Conservation (phyloP, 257 asterid genomes). For the Cynanchum wilfordii region DNA sequence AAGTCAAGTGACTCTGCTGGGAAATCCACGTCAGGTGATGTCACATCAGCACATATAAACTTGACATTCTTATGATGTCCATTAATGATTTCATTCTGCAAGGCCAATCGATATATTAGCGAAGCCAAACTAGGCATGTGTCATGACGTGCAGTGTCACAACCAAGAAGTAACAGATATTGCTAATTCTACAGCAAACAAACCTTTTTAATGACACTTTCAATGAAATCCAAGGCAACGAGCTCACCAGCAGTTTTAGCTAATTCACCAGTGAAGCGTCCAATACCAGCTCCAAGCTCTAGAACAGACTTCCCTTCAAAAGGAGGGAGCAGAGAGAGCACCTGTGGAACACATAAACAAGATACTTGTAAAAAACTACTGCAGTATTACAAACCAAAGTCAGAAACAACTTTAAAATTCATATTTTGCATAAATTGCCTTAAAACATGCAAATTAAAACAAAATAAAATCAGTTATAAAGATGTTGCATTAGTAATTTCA, state of each 20-base stretch:
- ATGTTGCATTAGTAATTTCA: too few relatives aligned
- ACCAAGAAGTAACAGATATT: neutral
- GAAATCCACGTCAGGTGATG: slow-evolving; percentile 70
- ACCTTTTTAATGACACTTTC: slow-evolving; percentile 82
- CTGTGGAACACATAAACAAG: slow-evolving; percentile 28
- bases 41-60: slow-evolving; percentile 87
- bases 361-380: neutral
- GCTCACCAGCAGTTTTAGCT: slow-evolving; percentile 61
- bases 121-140: neutral
- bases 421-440: neutral
- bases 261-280: slow-evolving; percentile 96
- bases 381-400: neutral
- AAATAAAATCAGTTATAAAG: neutral
- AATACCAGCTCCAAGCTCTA: slow-evolving; percentile 99
- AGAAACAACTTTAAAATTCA: neutral
- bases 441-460: neutral
- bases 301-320: slow-evolving; percentile 69
- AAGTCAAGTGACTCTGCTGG: slow-evolving; percentile 69
- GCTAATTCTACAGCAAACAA: neutral
- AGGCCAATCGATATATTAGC: slow-evolving; percentile 7
- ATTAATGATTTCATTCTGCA: slow-evolving; percentile 72
- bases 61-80: slow-evolving; percentile 62
- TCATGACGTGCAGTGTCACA: neutral
- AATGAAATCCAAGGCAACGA: slow-evolving; percentile 86
- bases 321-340: slow-evolving; percentile 84